Base-by-base conservation (phyloP, 441 rosid genomes). In the Flueggea neowawraea region DNA sequence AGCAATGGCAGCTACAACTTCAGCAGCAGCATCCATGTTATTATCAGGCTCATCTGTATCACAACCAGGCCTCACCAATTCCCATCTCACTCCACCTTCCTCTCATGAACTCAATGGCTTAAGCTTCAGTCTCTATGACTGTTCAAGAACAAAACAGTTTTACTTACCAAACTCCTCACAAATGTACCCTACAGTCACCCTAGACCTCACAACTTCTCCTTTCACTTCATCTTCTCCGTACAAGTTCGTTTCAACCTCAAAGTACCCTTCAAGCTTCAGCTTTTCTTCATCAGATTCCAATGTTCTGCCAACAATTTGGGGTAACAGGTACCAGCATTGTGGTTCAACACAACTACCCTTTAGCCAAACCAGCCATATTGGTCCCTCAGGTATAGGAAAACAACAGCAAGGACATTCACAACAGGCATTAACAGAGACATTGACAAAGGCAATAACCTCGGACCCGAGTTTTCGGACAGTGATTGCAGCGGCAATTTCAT, bases 1-100 rank as follows among this genome's bases (percentile, higher is more conserved):
- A 5, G 83, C 87, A 53, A 86, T 91, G 94, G 93, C 96, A 11
- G 84, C 96, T 62, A 91, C 96, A 59, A 91, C 97, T 56, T 80
- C 92, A 3, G 88, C 90, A 0, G 92, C 88, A 4, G 92, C 90
- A 62, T 82, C 92, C 47, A 84, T 86, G 92, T 76, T 88, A 58
- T 71, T 86, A 52, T 85, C 96, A 0, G 87, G 88, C 50, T 87
- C 90, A 53, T 78, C 91, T 16, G 58, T 87, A 31, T 79, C 87
- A 32, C 80, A 60, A 48, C 67, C 66, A 36, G 73, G 69, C 39
- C 57, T 73, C 14, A 36, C 6, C 41, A 56, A 63, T 31, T 58
- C 75, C 56, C 31, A 55, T 12, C 57, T 64, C 22, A 8, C 69
- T 8, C 16, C 64, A 0, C 47, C 70, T 10, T 12, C 85, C 47